Evolutionary conservation across 2,329 filamentous ascomycete genomes (phyloP).

Genomic region (Sordariomycetes sp.): DNA sequence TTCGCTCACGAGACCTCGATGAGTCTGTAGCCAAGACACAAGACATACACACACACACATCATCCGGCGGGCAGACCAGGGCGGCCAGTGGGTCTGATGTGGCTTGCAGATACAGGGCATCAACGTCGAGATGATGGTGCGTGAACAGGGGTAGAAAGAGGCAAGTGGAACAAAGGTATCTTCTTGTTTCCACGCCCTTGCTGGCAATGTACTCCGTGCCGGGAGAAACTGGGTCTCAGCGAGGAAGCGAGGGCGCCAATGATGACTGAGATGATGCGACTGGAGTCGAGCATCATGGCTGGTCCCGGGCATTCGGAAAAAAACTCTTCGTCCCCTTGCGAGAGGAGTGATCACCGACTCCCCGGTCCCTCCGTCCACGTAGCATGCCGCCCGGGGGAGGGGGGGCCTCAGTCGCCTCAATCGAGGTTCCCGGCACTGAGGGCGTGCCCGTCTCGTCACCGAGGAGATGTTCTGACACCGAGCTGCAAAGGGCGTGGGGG

Average conservation of each 20-base stretch:
- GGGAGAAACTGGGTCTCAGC: not conserved
- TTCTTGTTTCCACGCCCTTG: not conserved
- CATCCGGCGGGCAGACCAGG: not conserved
- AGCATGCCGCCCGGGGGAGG: too few relatives aligned
- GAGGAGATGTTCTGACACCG: too few relatives aligned
- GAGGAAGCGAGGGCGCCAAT: not conserved
- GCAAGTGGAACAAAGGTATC: not conserved
- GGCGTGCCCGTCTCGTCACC: too few relatives aligned
- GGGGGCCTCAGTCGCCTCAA: too few relatives aligned
- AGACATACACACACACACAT: not conserved
- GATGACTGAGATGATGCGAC: not conserved
- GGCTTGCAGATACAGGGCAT: not conserved
- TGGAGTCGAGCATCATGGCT: not conserved
- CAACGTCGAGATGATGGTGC: not conserved
- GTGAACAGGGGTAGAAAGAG: not conserved
- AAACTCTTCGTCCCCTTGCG: too few relatives aligned
- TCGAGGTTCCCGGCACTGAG: too few relatives aligned
- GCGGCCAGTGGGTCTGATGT: not conserved
- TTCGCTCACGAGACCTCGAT: not conserved
- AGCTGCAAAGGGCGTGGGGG: too few relatives aligned
- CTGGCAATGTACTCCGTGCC: constrained; percentile 2
- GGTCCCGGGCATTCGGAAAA: too few relatives aligned
- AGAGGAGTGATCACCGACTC: too few relatives aligned
- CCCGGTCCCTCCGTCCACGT: too few relatives aligned
- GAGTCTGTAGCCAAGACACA: not conserved